phyloP scores from a whole-genome alignment of 2,329 filamentous ascomycete genomes.

The Colletotrichum sp. region DNA sequence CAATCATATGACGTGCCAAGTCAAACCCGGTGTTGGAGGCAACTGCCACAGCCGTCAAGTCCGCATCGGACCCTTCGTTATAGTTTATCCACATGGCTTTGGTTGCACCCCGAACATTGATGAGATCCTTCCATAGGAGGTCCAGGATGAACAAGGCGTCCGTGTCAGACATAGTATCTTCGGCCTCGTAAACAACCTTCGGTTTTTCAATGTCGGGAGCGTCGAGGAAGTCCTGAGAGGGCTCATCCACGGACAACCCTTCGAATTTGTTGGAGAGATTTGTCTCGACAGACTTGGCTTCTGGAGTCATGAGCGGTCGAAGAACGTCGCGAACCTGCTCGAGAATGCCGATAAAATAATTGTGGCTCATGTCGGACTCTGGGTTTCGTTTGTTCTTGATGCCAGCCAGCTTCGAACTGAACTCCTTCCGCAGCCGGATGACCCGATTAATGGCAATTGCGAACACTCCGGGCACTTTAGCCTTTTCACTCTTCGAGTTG shows the following conservation, averaged over 20 bases:
- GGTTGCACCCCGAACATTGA: conserved; percentile 28
- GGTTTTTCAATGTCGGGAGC: conserved; percentile 31
- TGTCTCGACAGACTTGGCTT: not conserved
- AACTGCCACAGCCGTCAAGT: conserved; percentile 35
- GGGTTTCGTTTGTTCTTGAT: conserved; percentile 18
- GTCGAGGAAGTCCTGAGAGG: conserved; percentile 39
- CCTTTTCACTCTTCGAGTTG: conserved; percentile 21
- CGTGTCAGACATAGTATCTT: conserved; percentile 1
- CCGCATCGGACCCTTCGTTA: conserved; percentile 22
- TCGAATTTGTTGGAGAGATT: conserved; percentile 36
- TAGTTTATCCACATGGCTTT: conserved; percentile 35
- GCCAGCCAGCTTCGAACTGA: conserved; percentile 25
- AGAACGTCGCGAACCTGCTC: conserved; percentile 36
- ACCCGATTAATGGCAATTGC: conserved; percentile 35
- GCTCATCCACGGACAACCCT: conserved; percentile 38
- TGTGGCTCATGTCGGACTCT: conserved; percentile 31
- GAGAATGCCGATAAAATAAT: conserved; percentile 38
- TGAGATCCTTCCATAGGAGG: conserved; percentile 33
- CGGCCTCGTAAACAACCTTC: not conserved
- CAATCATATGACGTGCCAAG: conserved; percentile 34
- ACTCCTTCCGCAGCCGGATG: conserved; percentile 36
- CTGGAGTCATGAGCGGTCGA: conserved; percentile 21
- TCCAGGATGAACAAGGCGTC: conserved; percentile 31
- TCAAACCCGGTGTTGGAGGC: conserved; percentile 40
- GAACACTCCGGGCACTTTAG: conserved; percentile 34